Evolutionary conservation across 129 eudicot species (phyloP), one percentile per base, ranked within the genome.

Genomic region (Rutidosis leptorrhynchoides): DNA sequence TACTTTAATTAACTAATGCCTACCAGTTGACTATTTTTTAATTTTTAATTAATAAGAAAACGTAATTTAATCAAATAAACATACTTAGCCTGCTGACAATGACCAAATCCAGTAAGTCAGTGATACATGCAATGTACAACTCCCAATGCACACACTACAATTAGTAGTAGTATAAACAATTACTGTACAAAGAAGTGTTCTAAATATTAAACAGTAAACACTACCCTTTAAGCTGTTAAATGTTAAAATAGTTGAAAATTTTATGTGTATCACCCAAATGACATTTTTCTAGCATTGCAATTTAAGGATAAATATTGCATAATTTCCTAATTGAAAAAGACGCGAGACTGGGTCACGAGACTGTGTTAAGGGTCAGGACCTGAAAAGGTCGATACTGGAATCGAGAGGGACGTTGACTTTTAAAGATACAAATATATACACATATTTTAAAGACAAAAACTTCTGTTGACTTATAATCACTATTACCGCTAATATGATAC

Each of bases 81-180:
- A 1, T 21, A 51, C 26, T 53, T 64, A 53, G 70, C 70, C 52
- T 53, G 54, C 55, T 62, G 45, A 54, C 54, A 35, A 58, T 73
- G 55, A 53, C 65, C 64, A 73, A 73, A 63, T 73, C 58, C 57
- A 73, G 46, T 25, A 8, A 58, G 30, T 55, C 58, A 73, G 57
- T 25, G 16, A 58, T 32, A 62, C 42, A 35, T 24, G 46, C 56
- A 72, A 72, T 46, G 45, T 46, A 70, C 67, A 58, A 12, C 67
- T 70, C 6, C 58, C 58, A 17, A 58, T 58, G 74, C 74, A 19
- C 32, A 26, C 35, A 2, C 28, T 43, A 42, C 73, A 54, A 7
- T 20, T 27, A 25, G n/a, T n/a, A n/a, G n/a, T 19, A 46, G 27
- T 17, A n/a, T 17, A 65, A 65, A 28, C 19, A 46, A 46, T 25